phyloP scores from a whole-genome alignment of 1,139 yeast genomes.

The Meyerozyma elateridarum region DNA sequence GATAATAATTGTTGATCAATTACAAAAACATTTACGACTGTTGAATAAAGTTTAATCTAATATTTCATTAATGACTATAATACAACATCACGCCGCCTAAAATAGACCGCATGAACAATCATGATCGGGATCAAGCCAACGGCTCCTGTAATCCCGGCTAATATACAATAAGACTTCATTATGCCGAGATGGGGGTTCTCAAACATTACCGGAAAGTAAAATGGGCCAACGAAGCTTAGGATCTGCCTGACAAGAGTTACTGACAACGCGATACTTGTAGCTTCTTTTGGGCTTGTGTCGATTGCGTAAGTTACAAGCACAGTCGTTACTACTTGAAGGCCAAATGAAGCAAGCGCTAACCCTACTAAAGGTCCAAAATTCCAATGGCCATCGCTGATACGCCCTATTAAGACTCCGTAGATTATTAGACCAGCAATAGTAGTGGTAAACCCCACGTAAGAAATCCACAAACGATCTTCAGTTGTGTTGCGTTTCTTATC shows the following conservation, averaged over 20 bases:
- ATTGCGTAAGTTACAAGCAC: slow-evolving; percentile 16
- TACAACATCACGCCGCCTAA: no score
- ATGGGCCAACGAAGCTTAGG: slow-evolving; percentile 21
- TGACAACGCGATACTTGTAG: slow-evolving; percentile 15
- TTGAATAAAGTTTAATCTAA: no score
- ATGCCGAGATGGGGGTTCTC: slow-evolving; percentile 14
- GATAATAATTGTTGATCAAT: slow-evolving; percentile 3
- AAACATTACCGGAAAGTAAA: slow-evolving; percentile 22
- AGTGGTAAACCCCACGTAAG: slow-evolving; percentile 18
- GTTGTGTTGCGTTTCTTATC: slow-evolving; percentile 10
- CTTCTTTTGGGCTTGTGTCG: slow-evolving; percentile 13
- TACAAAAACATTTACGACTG: no score
- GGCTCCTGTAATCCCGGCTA: slow-evolving; percentile 15
- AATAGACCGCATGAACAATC: slow-evolving; percentile 8
- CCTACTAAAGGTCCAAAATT: slow-evolving; percentile 21
- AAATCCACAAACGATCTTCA: slow-evolving; percentile 15
- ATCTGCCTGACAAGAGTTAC: slow-evolving; percentile 16
- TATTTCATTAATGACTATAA: no score
- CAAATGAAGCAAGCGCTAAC: slow-evolving; percentile 21
- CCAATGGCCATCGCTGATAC: slow-evolving; percentile 19
- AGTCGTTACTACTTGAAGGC: slow-evolving; percentile 22
- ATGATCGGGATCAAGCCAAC: slow-evolving; percentile 11
- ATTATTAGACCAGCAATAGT: slow-evolving; percentile 20
- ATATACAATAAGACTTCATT: slow-evolving; percentile 13
- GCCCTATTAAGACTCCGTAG: slow-evolving; percentile 19